Evolutionary conservation across 2,329 filamentous ascomycete genomes (phyloP), one percentile per base, ranked within the genome.

Genomic region (Calonectria montana): DNA sequence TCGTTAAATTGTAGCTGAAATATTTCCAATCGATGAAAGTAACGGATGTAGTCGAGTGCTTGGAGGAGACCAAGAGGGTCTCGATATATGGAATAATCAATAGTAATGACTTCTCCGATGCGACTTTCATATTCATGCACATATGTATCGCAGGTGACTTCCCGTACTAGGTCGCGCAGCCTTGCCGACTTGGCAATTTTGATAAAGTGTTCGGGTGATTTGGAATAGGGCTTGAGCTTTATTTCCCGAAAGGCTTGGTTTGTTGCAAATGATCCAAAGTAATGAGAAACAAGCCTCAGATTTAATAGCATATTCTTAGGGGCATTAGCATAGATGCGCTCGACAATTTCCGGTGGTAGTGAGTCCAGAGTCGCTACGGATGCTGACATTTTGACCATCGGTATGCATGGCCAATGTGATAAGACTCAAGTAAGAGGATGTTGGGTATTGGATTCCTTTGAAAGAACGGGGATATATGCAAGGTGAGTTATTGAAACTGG

Each of bases 251-350:
- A 70, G 1, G 39, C 50, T 0, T 37, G 16, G 4, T 21, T 43
- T 0, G 73, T 70, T 1, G 59, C 53, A 23, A 81, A 80, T 31
- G 79, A 77, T 27, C 67, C 81, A 18, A 79, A 79, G 41, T 79
- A 79, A 31, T 76, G 80, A 8, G 73, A 83, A 15, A 80, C 78
- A 12, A 80, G 78, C 65, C 73, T 83, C 29, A 84, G 5, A 1
- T 9, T 2, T 2, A 65, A 35, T 0, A 72, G 27, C 3, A 45
- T 31, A 8, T 15, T 1, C 5, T 57, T 65, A 0, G 57, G 37
- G 0, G 63, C 1, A 3, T 23, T 4, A 10, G 12, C 23, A 1
- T 47, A 43, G 6, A 72, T 21, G 1, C 23, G 12, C 12, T 23
- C 2, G 7, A 67, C 0, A 1, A 74, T 9, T 47, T 72, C 69